phyloP scores from a whole-genome alignment of 2,329 filamentous ascomycete genomes.

The Zymoseptoria ardabiliae region DNA sequence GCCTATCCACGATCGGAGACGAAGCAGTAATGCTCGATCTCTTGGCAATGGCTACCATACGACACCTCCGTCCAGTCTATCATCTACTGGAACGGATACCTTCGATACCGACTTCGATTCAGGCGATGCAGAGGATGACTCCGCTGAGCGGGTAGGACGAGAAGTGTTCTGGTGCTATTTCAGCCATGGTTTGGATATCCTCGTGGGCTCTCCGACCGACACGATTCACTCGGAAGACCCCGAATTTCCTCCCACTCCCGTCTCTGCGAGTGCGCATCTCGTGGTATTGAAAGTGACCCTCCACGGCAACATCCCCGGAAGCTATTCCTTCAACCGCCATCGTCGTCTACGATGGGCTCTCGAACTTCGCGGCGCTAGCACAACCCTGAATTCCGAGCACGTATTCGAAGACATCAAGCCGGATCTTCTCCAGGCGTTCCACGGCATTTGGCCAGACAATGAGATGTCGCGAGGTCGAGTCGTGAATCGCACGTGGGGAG shows the following conservation, averaged over 20 bases:
- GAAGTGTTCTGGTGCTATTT: conserved; percentile 96
- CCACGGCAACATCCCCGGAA: conserved; percentile 90
- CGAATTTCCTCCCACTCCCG: conserved; percentile 11
- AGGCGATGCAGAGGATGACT: conserved; percentile 48
- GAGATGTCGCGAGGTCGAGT: conserved; percentile 38
- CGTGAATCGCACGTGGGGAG: conserved; percentile 32
- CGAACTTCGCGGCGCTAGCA: conserved; percentile 36
- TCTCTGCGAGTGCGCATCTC: conserved; percentile 43
- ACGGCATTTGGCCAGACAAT: conserved; percentile 51
- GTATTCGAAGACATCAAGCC: conserved; percentile 62
- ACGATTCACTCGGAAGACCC: conserved; percentile 5
- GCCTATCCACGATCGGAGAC: conserved; percentile 15
- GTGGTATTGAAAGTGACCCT: conserved; percentile 88
- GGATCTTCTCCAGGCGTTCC: conserved; percentile 21
- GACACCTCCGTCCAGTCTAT: conserved; percentile 32
- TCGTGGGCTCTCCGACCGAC: conserved; percentile 68
- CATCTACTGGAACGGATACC: conserved; percentile 36
- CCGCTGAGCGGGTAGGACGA: conserved; percentile 47
- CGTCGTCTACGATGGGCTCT: conserved; percentile 78
- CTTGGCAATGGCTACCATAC: conserved; percentile 19
- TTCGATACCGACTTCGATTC: conserved; percentile 40
- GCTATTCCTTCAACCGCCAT: conserved; percentile 93
- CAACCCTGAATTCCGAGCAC: conserved; percentile 64
- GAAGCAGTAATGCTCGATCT: conserved; percentile 19
- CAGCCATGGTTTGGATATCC: conserved; percentile 84